Conservation (phyloP, 192 early-diverging fungal species). For the Geosiphon pyriformis region DNA sequence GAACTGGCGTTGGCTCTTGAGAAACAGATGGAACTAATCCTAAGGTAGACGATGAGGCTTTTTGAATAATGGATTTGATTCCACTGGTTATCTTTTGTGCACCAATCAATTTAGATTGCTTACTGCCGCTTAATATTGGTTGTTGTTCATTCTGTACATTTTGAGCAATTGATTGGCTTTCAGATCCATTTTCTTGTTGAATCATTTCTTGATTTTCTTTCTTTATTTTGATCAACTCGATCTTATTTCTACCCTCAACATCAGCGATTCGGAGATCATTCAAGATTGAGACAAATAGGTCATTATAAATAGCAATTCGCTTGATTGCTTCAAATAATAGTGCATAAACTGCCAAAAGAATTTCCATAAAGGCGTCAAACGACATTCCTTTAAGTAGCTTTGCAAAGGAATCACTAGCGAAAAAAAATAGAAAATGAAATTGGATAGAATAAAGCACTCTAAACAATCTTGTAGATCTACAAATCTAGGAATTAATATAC, state of each 20-base stretch:
- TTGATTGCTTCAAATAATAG: slow-evolving; percentile 70
- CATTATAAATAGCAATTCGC: slow-evolving; percentile 65
- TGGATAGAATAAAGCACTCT: no score
- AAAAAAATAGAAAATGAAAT: slow-evolving; percentile 20
- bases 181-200: neutral
- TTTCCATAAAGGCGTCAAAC: slow-evolving; percentile 76
- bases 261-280: slow-evolving; percentile 51
- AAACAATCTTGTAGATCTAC: no score
- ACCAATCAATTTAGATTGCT: neutral
- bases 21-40: neutral
- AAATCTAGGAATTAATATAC: neutral
- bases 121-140: neutral
- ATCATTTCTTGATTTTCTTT: neutral
- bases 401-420: slow-evolving; percentile 49
- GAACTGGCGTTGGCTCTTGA: neutral
- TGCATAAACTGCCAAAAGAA: slow-evolving; percentile 71
- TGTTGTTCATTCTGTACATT: neutral
- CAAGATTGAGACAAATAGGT: slow-evolving; percentile 59
- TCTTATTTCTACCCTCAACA: slow-evolving; percentile 29
- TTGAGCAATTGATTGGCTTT: neutral
- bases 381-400: slow-evolving; percentile 72
- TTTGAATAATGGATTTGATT: slow-evolving; percentile 22
- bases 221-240: neutral
- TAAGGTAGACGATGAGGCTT: slow-evolving; percentile 2
- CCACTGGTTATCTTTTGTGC: slow-evolving; percentile 16